Conservation (phyloP, 768 basidiomycete genomes). For the Phanerochaete sordida region DNA sequence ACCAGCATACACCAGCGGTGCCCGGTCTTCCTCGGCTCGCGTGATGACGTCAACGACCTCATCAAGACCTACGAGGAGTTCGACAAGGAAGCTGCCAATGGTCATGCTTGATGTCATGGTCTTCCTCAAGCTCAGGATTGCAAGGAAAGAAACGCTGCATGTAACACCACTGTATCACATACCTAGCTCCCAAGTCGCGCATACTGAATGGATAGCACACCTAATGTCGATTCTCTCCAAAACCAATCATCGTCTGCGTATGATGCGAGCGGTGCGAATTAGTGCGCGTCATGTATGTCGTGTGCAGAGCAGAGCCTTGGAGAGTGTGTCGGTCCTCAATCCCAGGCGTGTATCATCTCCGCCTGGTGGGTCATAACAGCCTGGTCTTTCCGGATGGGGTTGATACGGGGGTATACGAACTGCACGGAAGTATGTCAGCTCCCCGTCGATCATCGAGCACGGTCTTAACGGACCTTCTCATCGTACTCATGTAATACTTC, state of each 20-base stretch:
- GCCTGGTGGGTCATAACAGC: conserved; percentile 85
- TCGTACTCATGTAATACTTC: conserved; percentile 88
- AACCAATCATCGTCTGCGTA: background rate
- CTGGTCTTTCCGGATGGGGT: conserved; percentile 72
- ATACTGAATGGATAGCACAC: conserved; percentile 13
- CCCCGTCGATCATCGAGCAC: too few relatives aligned
- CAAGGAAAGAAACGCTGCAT: background rate
- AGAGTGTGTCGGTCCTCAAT: conserved; percentile 22
- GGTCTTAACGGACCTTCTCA: conserved; percentile 44
- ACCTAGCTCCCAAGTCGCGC: background rate
- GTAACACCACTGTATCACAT: conserved; percentile 1
- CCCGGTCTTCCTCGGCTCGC: conserved; percentile 90
- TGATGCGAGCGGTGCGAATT: background rate
- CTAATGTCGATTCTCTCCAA: background rate
- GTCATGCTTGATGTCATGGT: background rate
- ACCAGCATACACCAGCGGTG: conserved; percentile 88
- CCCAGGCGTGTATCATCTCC: conserved; percentile 65
- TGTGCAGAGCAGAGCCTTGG: background rate
- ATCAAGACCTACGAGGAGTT: conserved; percentile 73
- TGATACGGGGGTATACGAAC: conserved; percentile 84
- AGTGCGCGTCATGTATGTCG: too few relatives aligned
- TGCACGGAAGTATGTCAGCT: conserved; percentile 23
- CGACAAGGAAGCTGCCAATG: conserved; percentile 11
- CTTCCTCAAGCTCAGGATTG: background rate
- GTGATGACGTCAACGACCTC: conserved; percentile 89